phyloP scores from a whole-genome alignment of 2,329 filamentous ascomycete genomes.

The Colletotrichum aenigma region DNA sequence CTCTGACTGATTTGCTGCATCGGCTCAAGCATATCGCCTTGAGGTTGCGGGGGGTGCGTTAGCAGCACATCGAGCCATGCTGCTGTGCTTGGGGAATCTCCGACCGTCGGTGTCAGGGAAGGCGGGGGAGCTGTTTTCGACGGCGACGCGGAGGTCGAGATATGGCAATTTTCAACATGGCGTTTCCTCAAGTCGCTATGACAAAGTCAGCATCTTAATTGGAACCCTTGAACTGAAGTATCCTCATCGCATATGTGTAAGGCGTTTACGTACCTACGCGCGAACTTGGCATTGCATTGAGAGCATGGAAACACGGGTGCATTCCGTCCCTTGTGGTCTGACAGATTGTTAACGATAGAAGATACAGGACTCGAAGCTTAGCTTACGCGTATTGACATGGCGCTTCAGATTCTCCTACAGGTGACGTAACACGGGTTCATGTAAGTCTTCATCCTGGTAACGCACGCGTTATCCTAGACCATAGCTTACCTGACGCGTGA shows the following conservation, averaged over 20 bases:
- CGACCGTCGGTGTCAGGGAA: neutral
- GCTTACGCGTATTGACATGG: conserved; percentile 10
- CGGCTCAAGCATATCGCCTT: neutral
- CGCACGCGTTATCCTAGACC: neutral
- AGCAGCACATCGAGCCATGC: conserved; percentile 5
- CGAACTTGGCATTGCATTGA: neutral
- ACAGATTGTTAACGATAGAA: neutral
- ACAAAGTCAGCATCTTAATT: neutral
- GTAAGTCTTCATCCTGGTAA: neutral
- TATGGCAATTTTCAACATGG: conserved; percentile 1
- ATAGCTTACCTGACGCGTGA: conserved; percentile 1
- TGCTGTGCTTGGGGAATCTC: neutral
- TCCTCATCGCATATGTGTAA: neutral
- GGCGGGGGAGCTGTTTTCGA: neutral
- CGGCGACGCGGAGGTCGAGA: neutral
- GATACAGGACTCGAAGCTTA: neutral
- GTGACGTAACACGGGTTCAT: neutral
- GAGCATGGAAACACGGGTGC: neutral
- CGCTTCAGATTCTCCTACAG: conserved; percentile 5
- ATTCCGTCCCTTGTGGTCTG: conserved; percentile 6
- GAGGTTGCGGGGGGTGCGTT: neutral
- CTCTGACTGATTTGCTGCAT: neutral
- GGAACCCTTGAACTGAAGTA: neutral
- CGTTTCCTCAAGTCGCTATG: neutral
- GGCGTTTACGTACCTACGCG: neutral